Evolutionary conservation across 805 yeast genomes (phyloP), one percentile per base, ranked within the genome.

Genomic region (Myxozyma sirexii): DNA sequence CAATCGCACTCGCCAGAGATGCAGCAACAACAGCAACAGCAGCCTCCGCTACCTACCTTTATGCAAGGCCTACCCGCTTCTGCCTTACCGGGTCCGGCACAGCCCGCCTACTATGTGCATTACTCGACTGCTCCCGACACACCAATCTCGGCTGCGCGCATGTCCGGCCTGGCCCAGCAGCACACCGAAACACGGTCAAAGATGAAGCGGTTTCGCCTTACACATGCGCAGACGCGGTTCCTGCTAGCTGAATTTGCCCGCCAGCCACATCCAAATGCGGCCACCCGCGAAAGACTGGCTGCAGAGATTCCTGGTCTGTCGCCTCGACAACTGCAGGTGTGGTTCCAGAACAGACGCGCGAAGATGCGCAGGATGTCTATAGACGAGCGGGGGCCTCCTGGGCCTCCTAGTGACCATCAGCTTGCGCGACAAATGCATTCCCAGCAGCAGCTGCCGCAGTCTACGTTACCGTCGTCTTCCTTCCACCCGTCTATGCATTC

Each of bases 261-360:
- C 12, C 59, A 62, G 39, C 66, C 66, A 5, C 54, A 56, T 27
- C 66, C 65, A 29, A 59, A 60, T 37, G 57, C 58, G 3, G 48
- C 41, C 12, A 45, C n/a, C 23, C 60, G 66, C 43, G 64, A 60
- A 41, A 42, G 61, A 15, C 59, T 62, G 31, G 64, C 61, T 15
- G 60, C 64, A 3, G 50, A 45, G 31, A 60, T 62, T 12, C 65
- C 66, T 6, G 66, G 66, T 6, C 41, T 62, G 8, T 47, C 59
- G 4, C 46, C 61, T 13, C 57, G 66, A 7, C 64, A 62, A 42
- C 53, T 62, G 33, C 66, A 62, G 35, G 64, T 62, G n/a, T 62
- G 66, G 66, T 62, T 62, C 50, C 66, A 62, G 54, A 62, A 62
- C 52, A 27, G 66, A 29, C 54, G 66, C 10, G 66, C 66, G 13